Base-by-base conservation (phyloP, 176 grass and related monocot species). In the Eleusine indica region DNA sequence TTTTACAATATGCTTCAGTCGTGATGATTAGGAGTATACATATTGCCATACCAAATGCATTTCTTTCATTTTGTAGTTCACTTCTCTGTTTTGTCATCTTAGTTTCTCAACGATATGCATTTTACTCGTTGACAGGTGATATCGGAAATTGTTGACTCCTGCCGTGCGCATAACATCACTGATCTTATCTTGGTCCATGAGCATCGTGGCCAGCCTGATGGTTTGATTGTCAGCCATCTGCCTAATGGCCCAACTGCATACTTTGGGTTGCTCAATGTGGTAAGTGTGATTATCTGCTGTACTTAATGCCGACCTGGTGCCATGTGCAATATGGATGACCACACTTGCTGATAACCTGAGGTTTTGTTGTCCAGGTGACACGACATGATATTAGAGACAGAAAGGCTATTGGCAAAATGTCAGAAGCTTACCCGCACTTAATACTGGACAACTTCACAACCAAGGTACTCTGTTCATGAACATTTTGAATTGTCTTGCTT, bases 181-280 rank as follows among this genome's bases (percentile, higher is more conserved):
- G 96, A 99, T 88, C 87, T 99, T 83, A 76, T 99, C 71, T 58
- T 99, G 86, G 91, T 94, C 38, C 93, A 96, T 87, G 95, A 95
- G 71, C 91, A 98, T 90, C 95, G 92, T 15, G 96, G 96, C 37
- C 66, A 93, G 68, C 96, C 96, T 21, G 96, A 99, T 91, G 91
- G 93, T 70, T 90, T 99, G 76, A 92, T 96, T 79, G 84, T 99
- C 51, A 96, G 87, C 65, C 96, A 99, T 94, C 75, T 94, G 29
- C 96, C 93, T 18, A 78, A 89, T 76, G 96, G 93, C 70, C 96
- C 91, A 61, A 99, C 96, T 78, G 93, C 93, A 73, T 99, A 86
- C 67, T 96, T 96, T 86, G 93, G 93, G 30, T 90, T 99, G 71
- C 86, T 92, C 77, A 99, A 96, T 92, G 93, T 96, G 91, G 96